These are phyloP conservation scores for Acidiella bohemica DNA, from an alignment of 495 filamentous ascomycete species.

Conservation along the genomic window DNA sequence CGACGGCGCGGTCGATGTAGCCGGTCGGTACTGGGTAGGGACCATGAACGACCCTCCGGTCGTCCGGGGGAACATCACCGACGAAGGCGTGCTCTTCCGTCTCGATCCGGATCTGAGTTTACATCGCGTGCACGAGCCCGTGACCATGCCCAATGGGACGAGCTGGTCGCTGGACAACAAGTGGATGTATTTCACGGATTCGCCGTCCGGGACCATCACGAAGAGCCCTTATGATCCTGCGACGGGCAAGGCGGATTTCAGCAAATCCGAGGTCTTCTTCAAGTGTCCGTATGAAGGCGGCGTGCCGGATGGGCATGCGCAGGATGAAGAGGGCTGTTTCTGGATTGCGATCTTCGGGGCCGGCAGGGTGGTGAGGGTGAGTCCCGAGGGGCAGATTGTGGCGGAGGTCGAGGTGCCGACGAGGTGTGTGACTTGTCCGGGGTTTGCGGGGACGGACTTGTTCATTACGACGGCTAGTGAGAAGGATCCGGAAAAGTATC, in stretches of 20 bases:
- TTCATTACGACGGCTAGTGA: conserved; percentile 30
- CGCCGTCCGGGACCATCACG: conserved; percentile 54
- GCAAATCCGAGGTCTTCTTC: conserved; percentile 55
- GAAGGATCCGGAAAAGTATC: conserved; percentile 23
- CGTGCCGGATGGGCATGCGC: conserved; percentile 35
- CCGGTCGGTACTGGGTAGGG: conserved; percentile 80
- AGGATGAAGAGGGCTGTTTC: conserved; percentile 31
- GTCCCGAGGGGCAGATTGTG: conserved; percentile 26
- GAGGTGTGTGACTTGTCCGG: conserved; percentile 27
- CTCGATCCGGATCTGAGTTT: conserved; percentile 48
- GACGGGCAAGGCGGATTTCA: conserved; percentile 42
- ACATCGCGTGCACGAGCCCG: conserved; percentile 44
- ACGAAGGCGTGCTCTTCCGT: conserved; percentile 45
- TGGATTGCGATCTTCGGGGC: conserved; percentile 28
- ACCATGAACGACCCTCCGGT: conserved; percentile 59
- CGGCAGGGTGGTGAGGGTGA: conserved; percentile 27
- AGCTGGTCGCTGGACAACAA: conserved; percentile 53
- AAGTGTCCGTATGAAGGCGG: conserved; percentile 30
- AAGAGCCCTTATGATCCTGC: conserved; percentile 59
- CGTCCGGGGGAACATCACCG: conserved; percentile 14
- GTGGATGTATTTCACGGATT: conserved; percentile 70
- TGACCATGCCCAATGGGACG: conserved; percentile 81
- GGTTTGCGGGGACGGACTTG: conserved; percentile 27
- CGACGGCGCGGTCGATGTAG: conserved; percentile 68
- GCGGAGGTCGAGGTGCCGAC: conserved; percentile 29